Percentiles rank a stretch among this genome's conserved stretches.
phyloP scores from a whole-genome alignment of 2,329 filamentous ascomycete genomes.

The Talaromyces sp. region DNA sequence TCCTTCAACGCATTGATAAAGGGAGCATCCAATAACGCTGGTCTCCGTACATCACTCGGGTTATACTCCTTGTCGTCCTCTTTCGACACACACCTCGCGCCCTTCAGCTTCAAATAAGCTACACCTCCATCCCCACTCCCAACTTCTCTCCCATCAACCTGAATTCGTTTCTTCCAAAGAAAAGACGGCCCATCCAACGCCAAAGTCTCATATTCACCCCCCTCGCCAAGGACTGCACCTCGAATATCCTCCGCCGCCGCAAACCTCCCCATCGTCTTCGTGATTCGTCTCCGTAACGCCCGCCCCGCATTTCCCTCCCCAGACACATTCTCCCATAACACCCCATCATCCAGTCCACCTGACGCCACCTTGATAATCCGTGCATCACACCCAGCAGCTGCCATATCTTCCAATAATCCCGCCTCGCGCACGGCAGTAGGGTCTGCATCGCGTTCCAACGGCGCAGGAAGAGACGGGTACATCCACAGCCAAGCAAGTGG shows the following conservation, averaged over 20 bases:
- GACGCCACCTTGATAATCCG: constrained; percentile 93
- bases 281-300: constrained; percentile 49
- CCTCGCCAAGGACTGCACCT: constrained; percentile 83
- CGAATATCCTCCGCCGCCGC: constrained; percentile 55
- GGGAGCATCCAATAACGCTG: constrained; percentile 66
- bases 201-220: constrained; percentile 94
- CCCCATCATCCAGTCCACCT: constrained; percentile 77
- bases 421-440: constrained; percentile 26
- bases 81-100: constrained; percentile 55
- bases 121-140: constrained; percentile 74
- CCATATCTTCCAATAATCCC: constrained; percentile 79
- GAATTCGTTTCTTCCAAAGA: constrained; percentile 73
- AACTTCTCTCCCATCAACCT: constrained; percentile 59
- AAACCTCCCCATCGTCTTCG: constrained; percentile 60
- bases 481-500: constrained; percentile 92
- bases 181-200: constrained; percentile 75
- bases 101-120: constrained; percentile 67
- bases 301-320: constrained; percentile 39
- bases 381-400: constrained; percentile 74
- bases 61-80: constrained; percentile 30
- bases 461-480: constrained; percentile 71
- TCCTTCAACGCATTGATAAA: constrained; percentile 54
- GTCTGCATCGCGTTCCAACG: constrained; percentile 29
- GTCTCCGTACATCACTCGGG: constrained; percentile 50
- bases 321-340: constrained; percentile 81